Conservation (phyloP, 345 rosid genomes). For the Limnanthes douglasii region DNA sequence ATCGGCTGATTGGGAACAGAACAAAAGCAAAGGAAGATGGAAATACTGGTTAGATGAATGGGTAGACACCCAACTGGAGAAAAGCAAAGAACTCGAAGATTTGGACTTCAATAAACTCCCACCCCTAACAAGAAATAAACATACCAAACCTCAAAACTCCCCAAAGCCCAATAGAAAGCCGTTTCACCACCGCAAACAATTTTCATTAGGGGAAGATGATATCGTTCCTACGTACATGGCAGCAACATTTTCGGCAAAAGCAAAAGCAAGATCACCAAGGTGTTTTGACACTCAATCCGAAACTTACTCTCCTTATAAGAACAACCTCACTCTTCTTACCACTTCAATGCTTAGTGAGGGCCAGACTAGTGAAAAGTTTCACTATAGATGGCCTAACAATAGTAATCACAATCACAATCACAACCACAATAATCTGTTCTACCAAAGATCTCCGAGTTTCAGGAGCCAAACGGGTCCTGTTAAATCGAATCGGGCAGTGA, state of each 20-base stretch:
- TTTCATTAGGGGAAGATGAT: slow-evolving; percentile 53
- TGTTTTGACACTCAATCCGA: slow-evolving; percentile 62
- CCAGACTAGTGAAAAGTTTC: slow-evolving; percentile 18
- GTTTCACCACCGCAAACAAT: slow-evolving; percentile 39
- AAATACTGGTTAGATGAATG: slow-evolving; percentile 84
- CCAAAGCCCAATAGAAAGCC: slow-evolving; percentile 29
- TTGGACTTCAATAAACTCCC: slow-evolving; percentile 36
- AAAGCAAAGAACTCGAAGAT: slow-evolving; percentile 73
- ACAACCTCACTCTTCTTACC: slow-evolving; percentile 28
- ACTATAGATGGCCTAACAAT: too few relatives aligned
- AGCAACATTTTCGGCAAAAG: slow-evolving; percentile 81
- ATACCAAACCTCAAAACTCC: slow-evolving; percentile 20
- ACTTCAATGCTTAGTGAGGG: slow-evolving; percentile 30
- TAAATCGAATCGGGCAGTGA: slow-evolving; percentile 40
- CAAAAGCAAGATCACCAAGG: slow-evolving; percentile 65
- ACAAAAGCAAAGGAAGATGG: slow-evolving; percentile 46
- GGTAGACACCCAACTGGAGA: slow-evolving; percentile 62
- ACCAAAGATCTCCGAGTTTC: slow-evolving; percentile 74
- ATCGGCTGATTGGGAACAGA: slow-evolving; percentile 63
- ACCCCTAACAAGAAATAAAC: slow-evolving; percentile 20
- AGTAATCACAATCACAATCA: too few relatives aligned
- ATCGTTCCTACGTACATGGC: slow-evolving; percentile 63
- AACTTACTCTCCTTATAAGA: slow-evolving; percentile 66
- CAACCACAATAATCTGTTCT: slow-evolving; percentile 18
- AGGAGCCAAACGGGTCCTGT: slow-evolving; percentile 30